Evolutionary conservation across 805 yeast genomes (phyloP), one percentile per base, ranked within the genome.

Genomic region (Candida oleophila): DNA sequence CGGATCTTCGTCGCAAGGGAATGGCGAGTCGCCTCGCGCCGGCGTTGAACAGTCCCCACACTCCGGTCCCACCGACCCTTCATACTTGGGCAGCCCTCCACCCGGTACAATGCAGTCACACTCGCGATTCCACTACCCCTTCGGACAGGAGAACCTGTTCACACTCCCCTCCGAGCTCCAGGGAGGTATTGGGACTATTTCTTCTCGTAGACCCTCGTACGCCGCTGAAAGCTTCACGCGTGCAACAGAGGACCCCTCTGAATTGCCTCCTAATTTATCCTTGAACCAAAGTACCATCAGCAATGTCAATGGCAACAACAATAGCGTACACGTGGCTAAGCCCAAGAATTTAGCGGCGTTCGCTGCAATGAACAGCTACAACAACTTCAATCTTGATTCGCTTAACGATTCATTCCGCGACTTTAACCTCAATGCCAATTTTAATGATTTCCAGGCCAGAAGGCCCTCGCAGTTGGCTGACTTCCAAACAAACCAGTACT

Each of bases 161-260:
- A 67, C 63, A 49, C 64, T 82, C 43, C 87, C 88, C 0, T 47
- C 68, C 4, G 87, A 82, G 53, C 68, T 82, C 34, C 86, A 82
- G 60, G 87, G 87, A 38, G 87, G 87, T 0, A 66, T 82, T 2
- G 80, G 80, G 22, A 80, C 71, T 46, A 81, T 83, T 38, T 76
- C 79, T 20, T 79, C 86, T 9, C 74, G 94, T 64, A 76, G 94
- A 64, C 89, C 91, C 12, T 78, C 85, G 45, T 85, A 82, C 59
- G 82, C 89, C 11, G 87, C 90, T 2, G 92, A 84, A 57, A 67
- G 77, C 2, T 71, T 80, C 48, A 77, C 82, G 21, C 65, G 78
- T 42, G 57, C 60, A 49, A 56, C 43, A n/a, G 40, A 34, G 15
- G 28, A 22, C 38, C 30, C 30, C 5, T 25, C 30, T 25, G 30